Evolutionary conservation across 1,284 basidiomycete genomes (phyloP).

Genomic region (Trametes hirsuta): DNA sequence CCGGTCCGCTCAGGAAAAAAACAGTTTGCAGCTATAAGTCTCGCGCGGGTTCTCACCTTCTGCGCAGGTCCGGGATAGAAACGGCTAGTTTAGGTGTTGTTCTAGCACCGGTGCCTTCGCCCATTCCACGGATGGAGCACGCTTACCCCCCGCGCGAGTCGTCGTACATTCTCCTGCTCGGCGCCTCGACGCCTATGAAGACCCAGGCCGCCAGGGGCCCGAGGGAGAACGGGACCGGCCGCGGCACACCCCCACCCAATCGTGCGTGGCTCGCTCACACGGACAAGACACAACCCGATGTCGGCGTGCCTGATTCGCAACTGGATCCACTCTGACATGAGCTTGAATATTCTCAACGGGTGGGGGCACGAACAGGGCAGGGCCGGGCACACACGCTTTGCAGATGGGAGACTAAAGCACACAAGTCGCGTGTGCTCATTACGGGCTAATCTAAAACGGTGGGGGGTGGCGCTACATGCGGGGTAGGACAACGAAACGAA

Average conservation of each 20-base stretch:
- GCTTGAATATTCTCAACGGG: too few relatives aligned
- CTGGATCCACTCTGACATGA: too few relatives aligned
- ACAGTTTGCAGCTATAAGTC: neutral
- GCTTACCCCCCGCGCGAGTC: neutral
- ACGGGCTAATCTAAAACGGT: slow-evolving; percentile 2
- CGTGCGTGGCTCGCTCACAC: too few relatives aligned
- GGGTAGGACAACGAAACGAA: slow-evolving; percentile 4
- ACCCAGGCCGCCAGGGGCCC: too few relatives aligned
- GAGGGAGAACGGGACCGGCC: too few relatives aligned
- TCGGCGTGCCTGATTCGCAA: slow-evolving; percentile 7
- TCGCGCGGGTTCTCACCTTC: neutral
- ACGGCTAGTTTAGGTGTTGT: neutral
- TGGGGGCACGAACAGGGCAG: neutral
- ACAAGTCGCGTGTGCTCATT: slow-evolving; percentile 1
- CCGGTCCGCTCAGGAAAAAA: too few relatives aligned
- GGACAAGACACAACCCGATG: too few relatives aligned
- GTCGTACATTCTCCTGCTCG: too few relatives aligned
- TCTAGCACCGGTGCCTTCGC: neutral
- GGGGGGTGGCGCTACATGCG: slow-evolving; percentile 6
- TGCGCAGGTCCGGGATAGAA: neutral
- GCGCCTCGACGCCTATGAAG: too few relatives aligned
- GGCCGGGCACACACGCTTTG: neutral
- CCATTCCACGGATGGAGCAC: neutral
- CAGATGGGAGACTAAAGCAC: neutral
- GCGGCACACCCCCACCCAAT: too few relatives aligned